These are phyloP conservation scores for Diutina neorugosa DNA, from an alignment of 1,139 yeast species.

Conservation along the genomic window DNA sequence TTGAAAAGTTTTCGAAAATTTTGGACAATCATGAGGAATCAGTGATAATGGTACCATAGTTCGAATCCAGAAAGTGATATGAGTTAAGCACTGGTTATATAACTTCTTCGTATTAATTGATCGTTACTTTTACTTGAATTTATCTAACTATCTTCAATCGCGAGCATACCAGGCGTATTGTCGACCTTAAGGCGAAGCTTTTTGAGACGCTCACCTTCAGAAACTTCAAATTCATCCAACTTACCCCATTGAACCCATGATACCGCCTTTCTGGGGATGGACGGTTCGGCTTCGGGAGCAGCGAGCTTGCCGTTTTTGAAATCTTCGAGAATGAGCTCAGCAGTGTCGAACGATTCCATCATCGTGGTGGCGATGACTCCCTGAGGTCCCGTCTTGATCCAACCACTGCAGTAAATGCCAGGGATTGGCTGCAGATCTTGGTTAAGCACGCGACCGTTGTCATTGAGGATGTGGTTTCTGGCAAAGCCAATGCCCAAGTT, in stretches of 20 bases:
- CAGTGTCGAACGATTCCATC: constrained; percentile 73
- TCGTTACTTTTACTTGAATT: neutral
- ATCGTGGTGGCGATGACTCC: constrained; percentile 92
- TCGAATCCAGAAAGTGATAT: too few species aligned
- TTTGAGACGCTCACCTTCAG: constrained; percentile 32
- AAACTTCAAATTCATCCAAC: constrained; percentile 42
- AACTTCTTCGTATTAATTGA: neutral
- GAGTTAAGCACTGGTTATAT: too few species aligned
- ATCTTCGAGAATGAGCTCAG: constrained; percentile 51
- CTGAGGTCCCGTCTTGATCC: constrained; percentile 82
- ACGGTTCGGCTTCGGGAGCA: constrained; percentile 8
- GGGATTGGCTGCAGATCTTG: constrained; percentile 21
- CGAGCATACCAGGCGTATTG: constrained; percentile 37
- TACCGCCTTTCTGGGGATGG: constrained; percentile 20
- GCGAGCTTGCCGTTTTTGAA: constrained; percentile 23
- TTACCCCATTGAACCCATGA: constrained; percentile 67
- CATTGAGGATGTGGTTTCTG: constrained; percentile 33
- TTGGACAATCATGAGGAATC: too few species aligned
- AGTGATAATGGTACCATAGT: too few species aligned
- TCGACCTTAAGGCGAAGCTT: constrained; percentile 51
- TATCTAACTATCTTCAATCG: constrained; percentile 8
- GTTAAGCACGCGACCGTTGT: constrained; percentile 44
- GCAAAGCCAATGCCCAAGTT: constrained; percentile 53
- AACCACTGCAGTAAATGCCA: constrained; percentile 66
- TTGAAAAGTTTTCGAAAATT: too few species aligned